These are phyloP conservation scores for Epichloe uncinata DNA, from an alignment of 2,329 filamentous ascomycete species.

Conservation along the genomic window DNA sequence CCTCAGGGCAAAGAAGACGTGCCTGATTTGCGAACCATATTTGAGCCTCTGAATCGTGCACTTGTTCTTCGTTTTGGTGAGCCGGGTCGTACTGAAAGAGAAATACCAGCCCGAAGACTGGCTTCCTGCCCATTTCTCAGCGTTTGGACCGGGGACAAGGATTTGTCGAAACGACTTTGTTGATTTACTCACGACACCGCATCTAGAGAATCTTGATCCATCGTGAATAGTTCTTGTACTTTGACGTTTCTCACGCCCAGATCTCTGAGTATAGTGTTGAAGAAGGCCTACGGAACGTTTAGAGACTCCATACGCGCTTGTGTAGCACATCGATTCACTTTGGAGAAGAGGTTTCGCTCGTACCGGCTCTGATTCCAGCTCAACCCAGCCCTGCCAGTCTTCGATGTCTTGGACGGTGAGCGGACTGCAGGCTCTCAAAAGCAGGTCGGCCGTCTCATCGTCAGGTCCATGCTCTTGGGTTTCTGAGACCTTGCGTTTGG, in stretches of 20 bases:
- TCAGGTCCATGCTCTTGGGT: constrained; percentile 15
- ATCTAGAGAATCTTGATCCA: constrained; percentile 54
- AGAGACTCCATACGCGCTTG: not conserved
- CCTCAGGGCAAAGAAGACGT: constrained; percentile 8
- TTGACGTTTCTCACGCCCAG: constrained; percentile 63
- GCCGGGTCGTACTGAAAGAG: constrained; percentile 59
- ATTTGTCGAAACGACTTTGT: not conserved
- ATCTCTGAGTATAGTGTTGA: constrained; percentile 71
- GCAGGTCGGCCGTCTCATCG: constrained; percentile 17
- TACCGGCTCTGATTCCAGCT: constrained; percentile 84
- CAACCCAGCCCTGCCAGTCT: constrained; percentile 61
- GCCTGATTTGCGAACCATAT: constrained; percentile 96
- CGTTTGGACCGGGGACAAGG: too few species aligned
- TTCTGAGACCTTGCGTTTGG: constrained; percentile 30
- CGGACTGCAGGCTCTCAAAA: constrained; percentile 32
- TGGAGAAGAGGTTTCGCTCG: constrained; percentile 15
- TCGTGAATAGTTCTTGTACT: constrained; percentile 60
- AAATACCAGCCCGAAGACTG: constrained; percentile 78
- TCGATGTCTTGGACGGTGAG: constrained; percentile 38
- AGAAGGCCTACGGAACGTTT: constrained; percentile 47
- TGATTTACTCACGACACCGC: constrained; percentile 41
- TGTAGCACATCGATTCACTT: not conserved
- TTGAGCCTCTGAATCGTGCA: constrained; percentile 28
- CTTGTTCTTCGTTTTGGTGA: constrained; percentile 37
- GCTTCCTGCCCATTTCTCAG: constrained; percentile 36